phyloP scores from a whole-genome alignment of 1,139 yeast species.

The Pichia inconspicua region DNA sequence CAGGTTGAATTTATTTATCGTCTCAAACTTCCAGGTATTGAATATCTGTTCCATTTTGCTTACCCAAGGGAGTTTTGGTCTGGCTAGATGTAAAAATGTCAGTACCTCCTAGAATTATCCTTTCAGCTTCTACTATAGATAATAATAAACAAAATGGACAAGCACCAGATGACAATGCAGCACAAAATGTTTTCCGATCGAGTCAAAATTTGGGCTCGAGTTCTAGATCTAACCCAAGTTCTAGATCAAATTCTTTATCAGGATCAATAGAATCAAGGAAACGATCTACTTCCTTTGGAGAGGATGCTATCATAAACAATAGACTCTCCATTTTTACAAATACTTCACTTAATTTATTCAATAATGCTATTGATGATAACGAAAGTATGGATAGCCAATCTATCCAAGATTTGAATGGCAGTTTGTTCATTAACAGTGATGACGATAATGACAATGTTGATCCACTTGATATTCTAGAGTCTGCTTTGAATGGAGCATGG shows the following conservation, averaged over 20 bases:
- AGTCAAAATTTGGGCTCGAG: neutral
- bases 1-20: too few species aligned
- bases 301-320: neutral
- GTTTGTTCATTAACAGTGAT: neutral
- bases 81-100: neutral
- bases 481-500: conserved; percentile 13
- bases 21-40: too few species aligned
- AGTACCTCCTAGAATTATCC: neutral
- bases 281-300: neutral
- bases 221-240: neutral
- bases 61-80: too few species aligned
- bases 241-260: neutral
- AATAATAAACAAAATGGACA: neutral
- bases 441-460: neutral
- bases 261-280: neutral
- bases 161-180: neutral
- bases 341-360: neutral
- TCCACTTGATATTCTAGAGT: neutral
- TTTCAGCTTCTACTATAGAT: neutral
- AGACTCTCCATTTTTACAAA: neutral
- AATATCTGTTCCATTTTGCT: too few species aligned
- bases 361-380: neutral
- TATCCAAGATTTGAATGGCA: neutral
- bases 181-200: neutral
- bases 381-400: neutral